Conservation (phyloP, 129 eudicot species). For the Tanacetum coccineum region DNA sequence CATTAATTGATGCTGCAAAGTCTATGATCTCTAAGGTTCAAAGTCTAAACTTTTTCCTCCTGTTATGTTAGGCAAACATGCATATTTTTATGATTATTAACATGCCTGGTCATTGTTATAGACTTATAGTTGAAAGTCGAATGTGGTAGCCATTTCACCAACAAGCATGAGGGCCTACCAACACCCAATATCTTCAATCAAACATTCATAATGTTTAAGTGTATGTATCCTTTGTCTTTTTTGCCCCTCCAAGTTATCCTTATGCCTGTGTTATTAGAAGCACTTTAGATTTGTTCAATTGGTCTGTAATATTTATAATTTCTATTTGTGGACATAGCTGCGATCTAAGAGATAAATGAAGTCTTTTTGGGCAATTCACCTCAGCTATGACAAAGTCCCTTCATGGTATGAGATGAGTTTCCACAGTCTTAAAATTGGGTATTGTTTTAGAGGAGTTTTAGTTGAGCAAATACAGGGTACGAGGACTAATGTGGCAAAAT, state of each 20-base stretch:
- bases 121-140: conserved; percentile 84
- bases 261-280: no score
- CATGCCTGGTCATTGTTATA: conserved; percentile 28
- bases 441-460: conserved; percentile 85
- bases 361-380: conserved; percentile 91
- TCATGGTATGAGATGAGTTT: conserved; percentile 96
- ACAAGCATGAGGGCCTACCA: conserved; percentile 99
- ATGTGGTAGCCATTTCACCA: conserved; percentile 96
- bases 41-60: background rate
- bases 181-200: no score
- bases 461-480: conserved; percentile 87
- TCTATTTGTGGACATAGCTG: conserved; percentile 65
- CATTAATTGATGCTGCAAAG: conserved; percentile 97
- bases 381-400: conserved; percentile 91
- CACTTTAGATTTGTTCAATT: no score
- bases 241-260: no score
- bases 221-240: conserved; percentile 29
- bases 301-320: background rate
- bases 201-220: conserved; percentile 99
- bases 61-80: background rate
- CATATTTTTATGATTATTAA: conserved; percentile 3
- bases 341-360: conserved; percentile 91
- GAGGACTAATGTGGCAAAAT: no score
- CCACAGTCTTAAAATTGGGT: conserved; percentile 94
- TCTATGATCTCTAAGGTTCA: conserved; percentile 94